Evolutionary conservation across 345 rosid species (phyloP).

Genomic region (Gossypium ekmanianum): DNA sequence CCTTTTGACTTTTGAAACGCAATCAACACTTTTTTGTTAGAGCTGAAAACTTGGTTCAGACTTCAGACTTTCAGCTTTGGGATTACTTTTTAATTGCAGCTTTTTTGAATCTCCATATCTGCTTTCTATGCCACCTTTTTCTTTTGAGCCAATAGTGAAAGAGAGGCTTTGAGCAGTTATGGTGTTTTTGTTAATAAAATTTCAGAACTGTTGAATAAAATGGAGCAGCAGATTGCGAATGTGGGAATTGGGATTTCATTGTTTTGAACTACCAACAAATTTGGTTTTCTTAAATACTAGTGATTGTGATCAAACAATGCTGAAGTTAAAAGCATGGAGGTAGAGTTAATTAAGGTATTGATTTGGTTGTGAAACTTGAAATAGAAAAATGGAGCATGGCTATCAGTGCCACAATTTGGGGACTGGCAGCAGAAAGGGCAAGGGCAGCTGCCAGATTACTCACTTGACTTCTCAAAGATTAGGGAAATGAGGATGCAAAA

Average conservation of each 20-base stretch:
- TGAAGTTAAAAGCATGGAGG: neutral
- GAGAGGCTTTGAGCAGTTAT: neutral
- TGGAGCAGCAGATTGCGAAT: neutral
- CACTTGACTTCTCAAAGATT: slow-evolving; percentile 82
- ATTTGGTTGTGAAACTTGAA: neutral
- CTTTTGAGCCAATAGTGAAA: neutral
- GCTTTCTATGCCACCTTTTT: neutral
- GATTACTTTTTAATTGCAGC: neutral
- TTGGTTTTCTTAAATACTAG: no score
- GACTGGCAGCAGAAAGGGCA: slow-evolving; percentile 95
- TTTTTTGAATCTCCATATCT: neutral
- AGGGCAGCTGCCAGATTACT: slow-evolving; percentile 88
- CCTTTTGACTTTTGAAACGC: neutral
- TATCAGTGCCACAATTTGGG: slow-evolving; percentile 95
- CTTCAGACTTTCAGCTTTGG: neutral
- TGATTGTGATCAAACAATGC: no score
- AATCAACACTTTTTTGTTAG: neutral
- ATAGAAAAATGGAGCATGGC: slow-evolving; percentile 75
- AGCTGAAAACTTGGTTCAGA: neutral
- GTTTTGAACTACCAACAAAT: neutral
- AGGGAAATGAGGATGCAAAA: slow-evolving; percentile 94
- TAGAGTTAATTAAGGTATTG: neutral
- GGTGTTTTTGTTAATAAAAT: neutral
- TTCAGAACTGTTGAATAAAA: neutral
- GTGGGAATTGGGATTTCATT: neutral